These are phyloP conservation scores for Naganishia sp. DNA, from an alignment of 1,284 basidiomycete species.

Conservation along the genomic window DNA sequence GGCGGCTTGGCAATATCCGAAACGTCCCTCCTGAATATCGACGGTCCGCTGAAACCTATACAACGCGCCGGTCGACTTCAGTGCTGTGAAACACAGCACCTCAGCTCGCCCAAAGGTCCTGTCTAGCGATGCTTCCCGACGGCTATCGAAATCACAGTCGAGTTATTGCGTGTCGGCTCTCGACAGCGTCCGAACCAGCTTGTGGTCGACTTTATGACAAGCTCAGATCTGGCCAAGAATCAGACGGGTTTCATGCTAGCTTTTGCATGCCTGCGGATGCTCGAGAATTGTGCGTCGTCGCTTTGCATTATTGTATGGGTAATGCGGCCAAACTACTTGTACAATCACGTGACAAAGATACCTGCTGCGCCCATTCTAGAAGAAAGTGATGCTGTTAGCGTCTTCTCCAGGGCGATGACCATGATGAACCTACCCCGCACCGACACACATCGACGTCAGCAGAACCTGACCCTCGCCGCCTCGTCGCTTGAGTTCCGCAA, in stretches of 20 bases:
- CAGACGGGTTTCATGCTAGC: no score
- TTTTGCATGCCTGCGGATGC: no score
- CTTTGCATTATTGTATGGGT: no score
- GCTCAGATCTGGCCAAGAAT: no score
- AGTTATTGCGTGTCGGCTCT: no score
- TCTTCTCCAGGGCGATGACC: background rate
- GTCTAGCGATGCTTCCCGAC: no score
- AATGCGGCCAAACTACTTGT: background rate
- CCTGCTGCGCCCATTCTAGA: constrained; percentile 39
- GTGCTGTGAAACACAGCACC: background rate
- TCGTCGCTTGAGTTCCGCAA: constrained; percentile 39
- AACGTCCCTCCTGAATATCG: no score
- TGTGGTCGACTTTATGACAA: no score
- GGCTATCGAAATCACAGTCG: no score
- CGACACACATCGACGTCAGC: constrained; percentile 41
- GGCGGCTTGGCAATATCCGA: no score
- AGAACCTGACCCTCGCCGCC: constrained; percentile 38
- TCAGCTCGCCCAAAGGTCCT: background rate
- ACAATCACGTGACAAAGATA: constrained; percentile 37
- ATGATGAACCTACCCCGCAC: constrained; percentile 34
- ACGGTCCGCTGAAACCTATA: background rate
- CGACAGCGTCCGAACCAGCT: no score
- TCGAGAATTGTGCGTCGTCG: no score
- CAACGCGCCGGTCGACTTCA: background rate
- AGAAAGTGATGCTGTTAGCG: background rate